Evolutionary conservation across 2,329 filamentous ascomycete genomes (phyloP), one percentile per base, ranked within the genome.

Genomic region (Pyricularia sp.): DNA sequence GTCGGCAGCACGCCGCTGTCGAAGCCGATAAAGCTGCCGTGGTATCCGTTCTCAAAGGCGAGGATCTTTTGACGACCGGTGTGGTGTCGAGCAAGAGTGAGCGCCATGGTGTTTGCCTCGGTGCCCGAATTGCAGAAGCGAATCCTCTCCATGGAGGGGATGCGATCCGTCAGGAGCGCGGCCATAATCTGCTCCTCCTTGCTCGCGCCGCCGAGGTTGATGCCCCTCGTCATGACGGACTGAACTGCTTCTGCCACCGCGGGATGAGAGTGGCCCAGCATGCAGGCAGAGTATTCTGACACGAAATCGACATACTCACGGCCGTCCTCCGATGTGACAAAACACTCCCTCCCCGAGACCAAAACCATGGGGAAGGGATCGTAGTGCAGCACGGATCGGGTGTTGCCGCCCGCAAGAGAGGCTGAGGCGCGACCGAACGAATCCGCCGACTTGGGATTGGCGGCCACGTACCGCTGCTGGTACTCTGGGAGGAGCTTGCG

Each of bases 71-170:
- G 77, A 55, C 81, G 81, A 0, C 75, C 74, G 2, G 78, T 79
- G 65, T 78, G 85, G 28, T 77, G 77, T 6, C 82, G 80, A 0
- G 86, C 87, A 1, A 81, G 81, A 12, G 81, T 82, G 1, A 90
- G 73, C 1, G 86, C 86, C 74, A 86, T 83, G 3, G 85, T 78
- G 67, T 86, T 89, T 5, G 87, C 86, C 76, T 90, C 88, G 0
- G 88, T 90, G 1, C 88, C 88, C 0, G 86, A 88, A 76, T 90
- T 90, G 42, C 84, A 84, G 75, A 90, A 90, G 0, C 88, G 81
- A 3, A 89, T 76, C 6, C 80, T 79, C 7, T 88, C 85, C 7
- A 89, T 75, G 0, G 68, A 64, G 17, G 68, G 31, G 70, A 90
- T 88, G 2, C 87, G 80, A n/a, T 76, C 72, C 65, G 81, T 82